These are phyloP conservation scores for Passalora sequoiae DNA, from an alignment of 2,329 filamentous ascomycete species.

Conservation along the genomic window DNA sequence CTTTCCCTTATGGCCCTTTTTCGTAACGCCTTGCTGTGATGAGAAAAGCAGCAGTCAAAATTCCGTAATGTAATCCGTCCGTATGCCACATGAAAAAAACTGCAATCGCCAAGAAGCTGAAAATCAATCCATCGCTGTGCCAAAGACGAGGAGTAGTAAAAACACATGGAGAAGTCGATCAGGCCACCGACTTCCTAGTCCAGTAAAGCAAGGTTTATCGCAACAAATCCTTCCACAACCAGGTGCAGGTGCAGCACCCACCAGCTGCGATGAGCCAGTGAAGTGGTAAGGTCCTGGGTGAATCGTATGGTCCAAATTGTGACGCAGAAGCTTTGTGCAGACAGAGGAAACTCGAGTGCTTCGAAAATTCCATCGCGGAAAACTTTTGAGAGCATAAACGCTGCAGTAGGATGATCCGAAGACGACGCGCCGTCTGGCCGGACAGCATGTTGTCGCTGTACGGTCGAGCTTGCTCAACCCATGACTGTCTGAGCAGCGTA, in stretches of 20 bases:
- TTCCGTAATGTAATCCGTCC: not conserved
- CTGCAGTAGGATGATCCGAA: constrained; percentile 7
- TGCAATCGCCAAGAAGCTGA: constrained; percentile 3
- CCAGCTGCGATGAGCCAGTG: too few species aligned
- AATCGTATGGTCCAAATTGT: constrained; percentile 2
- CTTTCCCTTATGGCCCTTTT: constrained; percentile 7
- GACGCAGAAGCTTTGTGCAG: constrained; percentile 10
- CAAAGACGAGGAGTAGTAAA: constrained; percentile 6
- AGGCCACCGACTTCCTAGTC: not conserved
- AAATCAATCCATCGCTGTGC: constrained; percentile 3
- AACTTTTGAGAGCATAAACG: constrained; percentile 16
- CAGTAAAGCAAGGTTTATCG: constrained; percentile 7
- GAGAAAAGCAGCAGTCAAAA: constrained; percentile 3
- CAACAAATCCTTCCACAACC: not conserved
- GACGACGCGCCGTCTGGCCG: not conserved
- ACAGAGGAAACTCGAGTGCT: constrained; percentile 10
- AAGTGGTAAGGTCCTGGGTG: not conserved
- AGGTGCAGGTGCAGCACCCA: not conserved
- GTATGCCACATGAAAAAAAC: constrained; percentile 9
- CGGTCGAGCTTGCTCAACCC: constrained; percentile 21
- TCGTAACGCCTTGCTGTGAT: constrained; percentile 9
- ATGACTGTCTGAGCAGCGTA: constrained; percentile 35
- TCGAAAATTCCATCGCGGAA: constrained; percentile 7
- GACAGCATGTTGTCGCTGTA: too few species aligned
- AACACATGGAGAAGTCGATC: constrained; percentile 3